A percentile compares a stretch with the other conserved stretches of the same genome.
Evolutionary conservation across 345 rosid genomes (phyloP).

Genomic region (Chamaenerion angustifolium): DNA sequence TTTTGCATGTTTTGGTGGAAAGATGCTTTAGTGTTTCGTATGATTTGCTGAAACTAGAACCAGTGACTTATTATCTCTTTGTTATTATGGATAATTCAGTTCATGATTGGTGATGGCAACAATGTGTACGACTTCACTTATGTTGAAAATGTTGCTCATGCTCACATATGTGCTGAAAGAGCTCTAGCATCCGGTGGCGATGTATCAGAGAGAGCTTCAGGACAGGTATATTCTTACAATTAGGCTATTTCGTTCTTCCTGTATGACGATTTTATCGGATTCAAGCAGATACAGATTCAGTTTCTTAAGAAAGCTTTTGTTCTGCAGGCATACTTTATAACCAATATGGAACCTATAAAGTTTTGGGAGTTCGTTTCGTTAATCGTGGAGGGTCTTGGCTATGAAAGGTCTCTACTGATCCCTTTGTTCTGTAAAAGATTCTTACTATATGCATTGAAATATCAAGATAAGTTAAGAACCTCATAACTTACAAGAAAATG

Average conservation of each 20-base stretch:
- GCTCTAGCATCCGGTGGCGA: slow-evolving; percentile 74
- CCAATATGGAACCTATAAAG: slow-evolving; percentile 81
- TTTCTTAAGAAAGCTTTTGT: slow-evolving; percentile 5
- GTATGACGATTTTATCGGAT: neutral
- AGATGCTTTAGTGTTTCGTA: neutral
- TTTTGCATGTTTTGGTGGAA: too few species aligned
- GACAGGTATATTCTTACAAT: slow-evolving; percentile 39
- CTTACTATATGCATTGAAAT: too few species aligned
- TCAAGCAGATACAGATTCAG: neutral
- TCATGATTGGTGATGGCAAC: slow-evolving; percentile 84
- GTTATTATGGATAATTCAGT: slow-evolving; percentile 22
- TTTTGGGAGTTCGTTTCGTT: slow-evolving; percentile 85
- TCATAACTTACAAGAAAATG: too few species aligned
- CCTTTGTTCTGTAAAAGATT: too few species aligned
- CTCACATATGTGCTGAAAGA: slow-evolving; percentile 86
- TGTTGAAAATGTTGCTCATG: slow-evolving; percentile 93
- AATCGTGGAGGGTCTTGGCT: slow-evolving; percentile 78
- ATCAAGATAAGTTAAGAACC: too few species aligned
- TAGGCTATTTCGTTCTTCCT: neutral
- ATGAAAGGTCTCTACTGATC: slow-evolving; percentile 42
- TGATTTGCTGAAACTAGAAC: too few species aligned
- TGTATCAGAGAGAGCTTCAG: slow-evolving; percentile 65
- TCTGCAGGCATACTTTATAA: slow-evolving; percentile 79
- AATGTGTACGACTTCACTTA: slow-evolving; percentile 73
- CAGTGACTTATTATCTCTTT: neutral